Base-by-base conservation (phyloP, 2,329 filamentous ascomycete genomes). In the Nigrospora osmanthi region DNA sequence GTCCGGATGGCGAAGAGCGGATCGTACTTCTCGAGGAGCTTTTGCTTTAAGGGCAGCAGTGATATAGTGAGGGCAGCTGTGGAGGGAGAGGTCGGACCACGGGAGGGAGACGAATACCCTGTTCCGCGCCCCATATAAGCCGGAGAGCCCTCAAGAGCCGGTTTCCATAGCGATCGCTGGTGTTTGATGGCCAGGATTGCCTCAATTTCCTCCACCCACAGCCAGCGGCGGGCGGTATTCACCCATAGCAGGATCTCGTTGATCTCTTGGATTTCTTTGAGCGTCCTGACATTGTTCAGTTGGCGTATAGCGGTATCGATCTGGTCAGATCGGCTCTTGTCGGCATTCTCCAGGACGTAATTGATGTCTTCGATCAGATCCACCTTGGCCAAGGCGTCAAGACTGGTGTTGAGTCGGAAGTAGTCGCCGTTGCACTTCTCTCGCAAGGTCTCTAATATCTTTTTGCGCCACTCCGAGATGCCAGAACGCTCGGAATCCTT, bases 211-310 rank as follows among this genome's bases (percentile, higher is more conserved):
- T 52, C 49, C 3, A 59, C 43, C 1, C 50, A 38, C 11, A 62
- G 52, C 49, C 54, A 63, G 2, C 47, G 41, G 14, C 52, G 46
- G 3, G 54, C 60, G 7, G 42, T 45, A 28, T 58, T 55, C 11
- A 64, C 44, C 62, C 63, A 66, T n/a, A 60, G 48, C 19, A 66
- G 62, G 13, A 66, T 61, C 43, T 65, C 63, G 41, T 66, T 66
- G 39, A 65, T 65, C 38, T 66, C 62, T 11, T 54, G 40, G 4
- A 66, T 63, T 42, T 66, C 62, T 35, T 61, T 64, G 4, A 55
- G 36, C 0, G 61, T 64, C 3, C 60, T 54, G 4, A 42, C 54
- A 19, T 52, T 52, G 42, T 65, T 63, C 14, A 66, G 57, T 1
- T 47, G 52, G 23, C 56, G 53, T 31, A 66, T 52, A 17, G 65